Evolutionary conservation across 2,329 filamentous ascomycete species (phyloP).

Genomic region (Acrocalymma vagum): DNA sequence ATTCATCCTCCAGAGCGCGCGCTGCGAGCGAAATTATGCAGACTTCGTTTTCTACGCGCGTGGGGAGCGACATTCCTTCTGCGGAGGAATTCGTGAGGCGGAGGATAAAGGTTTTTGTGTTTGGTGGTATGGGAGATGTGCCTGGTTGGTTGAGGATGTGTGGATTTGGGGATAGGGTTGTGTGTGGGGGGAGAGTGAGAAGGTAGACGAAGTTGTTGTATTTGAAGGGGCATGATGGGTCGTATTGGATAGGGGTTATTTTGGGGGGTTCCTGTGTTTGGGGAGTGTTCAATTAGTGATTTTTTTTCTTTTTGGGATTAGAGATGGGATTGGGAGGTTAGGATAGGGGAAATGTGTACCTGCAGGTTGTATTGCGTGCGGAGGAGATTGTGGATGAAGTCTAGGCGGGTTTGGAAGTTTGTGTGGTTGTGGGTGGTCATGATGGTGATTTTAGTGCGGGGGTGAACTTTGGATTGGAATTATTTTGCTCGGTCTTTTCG

Average conservation of each 20-base stretch:
- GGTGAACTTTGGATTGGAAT: too few species aligned
- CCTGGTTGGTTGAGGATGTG: conserved; percentile 24
- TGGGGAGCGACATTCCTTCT: conserved; percentile 36
- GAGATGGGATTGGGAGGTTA: too few species aligned
- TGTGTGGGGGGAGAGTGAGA: conserved; percentile 27
- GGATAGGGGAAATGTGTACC: conserved; percentile 3
- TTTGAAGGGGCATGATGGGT: conserved; percentile 41
- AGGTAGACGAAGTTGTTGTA: conserved; percentile 50
- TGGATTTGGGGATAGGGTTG: conserved; percentile 11
- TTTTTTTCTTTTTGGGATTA: too few species aligned
- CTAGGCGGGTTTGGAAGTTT: conserved; percentile 17
- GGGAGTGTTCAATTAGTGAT: conserved; percentile 5
- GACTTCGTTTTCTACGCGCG: conserved; percentile 24
- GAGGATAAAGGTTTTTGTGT: conserved; percentile 38
- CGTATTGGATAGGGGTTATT: conserved; percentile 40
- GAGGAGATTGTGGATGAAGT: conserved; percentile 19
- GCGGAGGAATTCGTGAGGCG: conserved; percentile 44
- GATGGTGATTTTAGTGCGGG: too few species aligned
- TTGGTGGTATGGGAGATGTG: conserved; percentile 32
- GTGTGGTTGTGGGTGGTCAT: conserved; percentile 19
- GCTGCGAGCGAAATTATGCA: conserved; percentile 37
- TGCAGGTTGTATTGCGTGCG: conserved; percentile 12
- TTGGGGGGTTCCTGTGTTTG: conserved; percentile 15
- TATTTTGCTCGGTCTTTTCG: too few species aligned
- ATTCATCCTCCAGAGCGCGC: conserved; percentile 29